A percentile compares a stretch with the other conserved stretches of the same genome.
Evolutionary conservation across 208 protist species (phyloP).

Genomic region (Acanthamoeba healyi): DNA sequence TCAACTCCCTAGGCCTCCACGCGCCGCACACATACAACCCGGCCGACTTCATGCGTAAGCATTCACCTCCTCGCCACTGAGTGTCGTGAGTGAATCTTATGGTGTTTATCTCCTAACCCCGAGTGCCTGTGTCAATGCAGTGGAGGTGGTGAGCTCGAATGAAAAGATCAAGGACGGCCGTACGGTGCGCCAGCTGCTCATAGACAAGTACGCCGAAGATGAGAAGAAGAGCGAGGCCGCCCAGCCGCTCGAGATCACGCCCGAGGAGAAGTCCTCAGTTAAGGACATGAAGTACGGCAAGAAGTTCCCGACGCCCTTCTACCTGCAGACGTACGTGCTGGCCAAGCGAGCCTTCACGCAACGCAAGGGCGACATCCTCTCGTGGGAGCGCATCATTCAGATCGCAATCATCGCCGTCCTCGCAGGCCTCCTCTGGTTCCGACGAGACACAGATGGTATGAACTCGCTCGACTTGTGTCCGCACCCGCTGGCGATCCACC

Average conservation of each 20-base stretch:
- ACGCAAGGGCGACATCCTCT: not conserved
- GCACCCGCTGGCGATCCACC: too few relatives aligned
- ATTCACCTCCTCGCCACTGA: not conserved
- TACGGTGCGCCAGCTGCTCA: slow-evolving; percentile 61
- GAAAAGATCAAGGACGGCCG: slow-evolving; percentile 65
- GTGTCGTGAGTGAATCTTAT: too few relatives aligned
- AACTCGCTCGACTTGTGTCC: too few relatives aligned
- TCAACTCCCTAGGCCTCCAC: slow-evolving; percentile 63
- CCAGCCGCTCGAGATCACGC: not conserved
- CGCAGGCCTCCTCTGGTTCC: slow-evolving; percentile 76
- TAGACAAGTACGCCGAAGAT: slow-evolving; percentile 48
- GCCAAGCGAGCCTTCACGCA: slow-evolving; percentile 69
- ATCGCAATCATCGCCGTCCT: slow-evolving; percentile 73
- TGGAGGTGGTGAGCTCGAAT: slow-evolving; percentile 57
- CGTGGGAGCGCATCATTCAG: slow-evolving; percentile 75
- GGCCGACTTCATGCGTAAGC: not conserved
- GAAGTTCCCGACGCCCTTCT: slow-evolving; percentile 43
- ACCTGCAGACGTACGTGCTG: slow-evolving; percentile 73
- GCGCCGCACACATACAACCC: slow-evolving; percentile 71
- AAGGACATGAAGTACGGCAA: slow-evolving; percentile 63
- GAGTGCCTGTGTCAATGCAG: not conserved
- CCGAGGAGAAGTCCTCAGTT: not conserved
- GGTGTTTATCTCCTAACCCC: too few relatives aligned
- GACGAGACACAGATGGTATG: not conserved
- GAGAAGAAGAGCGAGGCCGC: not conserved